Percentiles rank a stretch among this genome's conserved stretches.
phyloP scores from a whole-genome alignment of 2,329 filamentous ascomycete genomes.

The Colletotrichum abscissum region DNA sequence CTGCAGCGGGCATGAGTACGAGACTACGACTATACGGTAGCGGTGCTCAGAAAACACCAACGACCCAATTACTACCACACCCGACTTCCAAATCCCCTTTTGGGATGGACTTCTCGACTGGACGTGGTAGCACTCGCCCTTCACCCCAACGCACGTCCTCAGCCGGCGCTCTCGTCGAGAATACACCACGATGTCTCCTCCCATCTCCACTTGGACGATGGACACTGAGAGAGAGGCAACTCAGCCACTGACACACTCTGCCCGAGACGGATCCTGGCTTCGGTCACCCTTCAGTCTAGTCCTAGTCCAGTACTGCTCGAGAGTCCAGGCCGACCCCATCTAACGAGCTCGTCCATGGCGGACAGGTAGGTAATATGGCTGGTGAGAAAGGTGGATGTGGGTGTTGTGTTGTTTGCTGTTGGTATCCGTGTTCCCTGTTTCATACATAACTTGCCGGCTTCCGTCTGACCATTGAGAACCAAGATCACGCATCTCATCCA shows the following conservation, averaged over 20 bases:
- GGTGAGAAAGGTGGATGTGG: background rate
- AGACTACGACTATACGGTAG: conserved; percentile 10
- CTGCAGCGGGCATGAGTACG: conserved; percentile 17
- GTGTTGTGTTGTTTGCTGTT: conserved; percentile 30
- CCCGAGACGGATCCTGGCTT: conserved; percentile 25
- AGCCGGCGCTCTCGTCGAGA: background rate
- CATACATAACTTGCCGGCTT: conserved; percentile 31
- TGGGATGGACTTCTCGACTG: background rate
- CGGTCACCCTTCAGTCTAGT: conserved; percentile 13
- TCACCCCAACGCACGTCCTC: conserved; percentile 21
- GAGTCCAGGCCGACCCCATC: conserved; percentile 4
- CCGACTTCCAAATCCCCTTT: conserved; percentile 12
- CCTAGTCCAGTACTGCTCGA: conserved; percentile 14
- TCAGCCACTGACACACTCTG: conserved; percentile 30
- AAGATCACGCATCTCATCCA: background rate
- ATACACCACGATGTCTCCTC: conserved; percentile 10
- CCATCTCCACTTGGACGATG: conserved; percentile 29
- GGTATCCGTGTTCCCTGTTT: conserved; percentile 35
- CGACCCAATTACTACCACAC: conserved; percentile 14
- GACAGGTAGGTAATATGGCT: background rate
- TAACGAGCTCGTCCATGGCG: conserved; percentile 3
- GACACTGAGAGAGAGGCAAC: background rate
- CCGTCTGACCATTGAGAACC: conserved; percentile 13
- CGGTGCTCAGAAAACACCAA: conserved; percentile 9
- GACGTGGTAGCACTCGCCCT: conserved; percentile 10